Evolutionary conservation across 371 early-diverging fungal species (phyloP).

Genomic region (Mucor plumbeus): DNA sequence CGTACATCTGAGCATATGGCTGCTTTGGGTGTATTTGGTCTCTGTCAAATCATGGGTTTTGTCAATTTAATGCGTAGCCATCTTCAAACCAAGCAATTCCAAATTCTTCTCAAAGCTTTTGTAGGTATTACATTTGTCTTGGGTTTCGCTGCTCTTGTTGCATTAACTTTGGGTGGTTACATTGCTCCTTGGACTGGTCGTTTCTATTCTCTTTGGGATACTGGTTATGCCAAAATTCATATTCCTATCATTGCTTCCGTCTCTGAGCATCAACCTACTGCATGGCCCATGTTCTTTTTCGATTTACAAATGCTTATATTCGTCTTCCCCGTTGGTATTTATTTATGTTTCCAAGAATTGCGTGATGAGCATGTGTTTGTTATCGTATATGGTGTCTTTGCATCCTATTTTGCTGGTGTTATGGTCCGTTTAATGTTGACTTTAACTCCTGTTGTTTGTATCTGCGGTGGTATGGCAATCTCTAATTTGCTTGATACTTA

Average conservation of each 20-base stretch:
- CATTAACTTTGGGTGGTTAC: slow-evolving; percentile 78
- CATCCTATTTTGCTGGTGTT: slow-evolving; percentile 99
- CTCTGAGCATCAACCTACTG: slow-evolving; percentile 98
- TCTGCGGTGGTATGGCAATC: slow-evolving; percentile 90
- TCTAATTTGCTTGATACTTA: slow-evolving; percentile 86
- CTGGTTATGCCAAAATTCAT: slow-evolving; percentile 97
- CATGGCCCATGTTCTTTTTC: slow-evolving; percentile 99
- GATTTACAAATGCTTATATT: slow-evolving; percentile 94
- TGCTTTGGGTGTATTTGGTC: slow-evolving; percentile 91
- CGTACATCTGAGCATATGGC: slow-evolving; percentile 99
- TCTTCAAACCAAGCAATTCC: slow-evolving; percentile 86
- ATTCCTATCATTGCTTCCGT: slow-evolving; percentile 99
- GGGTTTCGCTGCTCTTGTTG: slow-evolving; percentile 57
- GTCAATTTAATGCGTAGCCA: slow-evolving; percentile 80
- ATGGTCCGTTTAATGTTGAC: slow-evolving; percentile 99
- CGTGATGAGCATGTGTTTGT: slow-evolving; percentile 97
- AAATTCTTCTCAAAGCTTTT: slow-evolving; percentile 71
- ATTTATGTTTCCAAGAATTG: slow-evolving; percentile 91
- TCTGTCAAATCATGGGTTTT: slow-evolving; percentile 94
- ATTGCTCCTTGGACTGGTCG: slow-evolving; percentile 99
- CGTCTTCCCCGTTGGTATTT: slow-evolving; percentile 96
- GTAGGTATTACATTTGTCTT: slow-evolving; percentile 65
- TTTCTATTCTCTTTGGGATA: slow-evolving; percentile 99
- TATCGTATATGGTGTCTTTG: slow-evolving; percentile 92
- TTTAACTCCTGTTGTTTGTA: slow-evolving; percentile 96